phyloP scores from a whole-genome alignment of 2,329 filamentous ascomycete species.

The Aspergillus ochraceus region DNA sequence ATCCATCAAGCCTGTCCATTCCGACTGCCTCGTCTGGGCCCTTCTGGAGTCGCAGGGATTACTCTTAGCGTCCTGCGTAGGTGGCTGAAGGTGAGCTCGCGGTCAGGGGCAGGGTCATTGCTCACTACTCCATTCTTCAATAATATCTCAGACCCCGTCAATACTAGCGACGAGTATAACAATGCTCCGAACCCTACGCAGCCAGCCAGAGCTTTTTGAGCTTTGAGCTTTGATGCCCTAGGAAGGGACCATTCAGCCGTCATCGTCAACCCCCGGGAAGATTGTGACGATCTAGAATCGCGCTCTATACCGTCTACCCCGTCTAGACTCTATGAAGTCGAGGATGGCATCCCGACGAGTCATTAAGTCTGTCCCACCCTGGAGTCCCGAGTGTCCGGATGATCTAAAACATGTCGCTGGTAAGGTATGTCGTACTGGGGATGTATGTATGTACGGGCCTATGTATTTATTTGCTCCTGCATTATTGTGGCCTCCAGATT shows the following conservation, averaged over 20 bases:
- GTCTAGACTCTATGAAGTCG: conserved; percentile 7
- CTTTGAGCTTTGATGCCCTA: neutral
- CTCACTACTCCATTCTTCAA: neutral
- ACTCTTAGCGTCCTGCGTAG: conserved; percentile 9
- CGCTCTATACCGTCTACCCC: too few relatives aligned
- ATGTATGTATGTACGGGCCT: conserved; percentile 2
- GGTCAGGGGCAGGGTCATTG: conserved; percentile 7
- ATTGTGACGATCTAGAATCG: neutral
- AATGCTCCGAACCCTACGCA: neutral
- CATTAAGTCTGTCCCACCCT: conserved; percentile 18
- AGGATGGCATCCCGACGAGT: conserved; percentile 10
- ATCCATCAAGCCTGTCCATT: neutral
- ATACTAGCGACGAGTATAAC: neutral
- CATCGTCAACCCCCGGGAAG: neutral
- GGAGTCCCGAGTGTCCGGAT: conserved; percentile 23
- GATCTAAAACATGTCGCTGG: conserved; percentile 21
- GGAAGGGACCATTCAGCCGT: neutral
- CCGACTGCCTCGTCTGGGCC: neutral
- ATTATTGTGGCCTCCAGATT: neutral
- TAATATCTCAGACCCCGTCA: neutral
- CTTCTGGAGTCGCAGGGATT: conserved; percentile 4
- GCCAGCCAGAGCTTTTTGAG: too few relatives aligned
- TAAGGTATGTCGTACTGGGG: neutral
- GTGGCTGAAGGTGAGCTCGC: conserved; percentile 10
- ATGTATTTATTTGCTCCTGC: neutral